These are phyloP conservation scores for Neurospora sp. DNA, from an alignment of 495 filamentous ascomycete species.

Conservation along the genomic window DNA sequence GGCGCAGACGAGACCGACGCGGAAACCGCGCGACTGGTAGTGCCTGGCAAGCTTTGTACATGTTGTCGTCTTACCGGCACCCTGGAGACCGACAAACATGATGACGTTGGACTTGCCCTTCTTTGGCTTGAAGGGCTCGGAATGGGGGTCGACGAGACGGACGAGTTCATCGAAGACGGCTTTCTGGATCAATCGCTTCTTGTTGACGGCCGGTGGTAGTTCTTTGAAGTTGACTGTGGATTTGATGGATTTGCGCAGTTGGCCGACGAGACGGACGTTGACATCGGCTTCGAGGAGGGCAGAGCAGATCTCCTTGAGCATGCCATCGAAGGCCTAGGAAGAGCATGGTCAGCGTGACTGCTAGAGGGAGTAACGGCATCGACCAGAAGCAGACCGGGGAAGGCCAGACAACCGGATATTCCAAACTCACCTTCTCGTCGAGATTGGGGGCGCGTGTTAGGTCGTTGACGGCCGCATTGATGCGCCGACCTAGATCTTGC, in stretches of 20 bases:
- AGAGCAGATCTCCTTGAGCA: conserved; percentile 94
- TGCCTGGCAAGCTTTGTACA: conserved; percentile 96
- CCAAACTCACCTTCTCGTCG: conserved; percentile 73
- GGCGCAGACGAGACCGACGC: conserved; percentile 88
- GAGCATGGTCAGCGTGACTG: background rate
- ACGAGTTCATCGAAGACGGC: conserved; percentile 97
- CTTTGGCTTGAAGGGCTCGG: conserved; percentile 91
- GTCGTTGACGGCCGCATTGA: conserved; percentile 92
- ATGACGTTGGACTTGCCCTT: conserved; percentile 95
- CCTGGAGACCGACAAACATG: conserved; percentile 98
- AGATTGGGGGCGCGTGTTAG: conserved; percentile 83
- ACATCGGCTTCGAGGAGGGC: conserved; percentile 93
- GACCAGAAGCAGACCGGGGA: background rate
- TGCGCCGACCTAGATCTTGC: conserved; percentile 95
- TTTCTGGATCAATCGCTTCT: conserved; percentile 97
- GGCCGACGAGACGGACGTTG: conserved; percentile 87
- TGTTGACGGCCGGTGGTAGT: conserved; percentile 79
- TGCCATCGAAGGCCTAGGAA: conserved; percentile 80
- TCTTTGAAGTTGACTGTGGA: conserved; percentile 86
- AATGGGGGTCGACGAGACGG: conserved; percentile 88
- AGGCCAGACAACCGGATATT: background rate
- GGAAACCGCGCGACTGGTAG: conserved; percentile 91
- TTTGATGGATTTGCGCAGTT: conserved; percentile 88
- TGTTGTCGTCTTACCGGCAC: conserved; percentile 93
- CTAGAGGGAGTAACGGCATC: background rate